Evolutionary conservation across 257 asterid species (phyloP).

Genomic region (Coffea canephora): DNA sequence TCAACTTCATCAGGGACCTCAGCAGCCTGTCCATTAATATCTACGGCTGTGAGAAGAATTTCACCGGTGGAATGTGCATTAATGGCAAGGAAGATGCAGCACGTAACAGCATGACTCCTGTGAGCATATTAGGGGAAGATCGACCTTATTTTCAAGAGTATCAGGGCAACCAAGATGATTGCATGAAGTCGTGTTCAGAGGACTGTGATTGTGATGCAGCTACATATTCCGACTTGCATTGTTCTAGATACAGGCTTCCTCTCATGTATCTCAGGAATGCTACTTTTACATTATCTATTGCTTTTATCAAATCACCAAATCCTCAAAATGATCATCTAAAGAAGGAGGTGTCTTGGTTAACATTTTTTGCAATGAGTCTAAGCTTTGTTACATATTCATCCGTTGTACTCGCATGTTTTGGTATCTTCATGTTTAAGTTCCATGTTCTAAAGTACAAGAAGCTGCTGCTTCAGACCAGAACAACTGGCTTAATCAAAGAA

Average conservation of each 20-base stretch:
- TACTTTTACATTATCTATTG: not conserved
- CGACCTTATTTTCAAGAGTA: slow-evolving; percentile 20
- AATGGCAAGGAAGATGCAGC: slow-evolving; percentile 16
- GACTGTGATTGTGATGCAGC: slow-evolving; percentile 34
- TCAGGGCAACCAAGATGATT: slow-evolving; percentile 14
- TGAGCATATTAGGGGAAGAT: slow-evolving; percentile 12
- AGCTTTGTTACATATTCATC: slow-evolving; percentile 17
- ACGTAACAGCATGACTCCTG: not conserved
- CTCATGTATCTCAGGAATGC: slow-evolving; percentile 19
- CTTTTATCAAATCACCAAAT: slow-evolving; percentile 11
- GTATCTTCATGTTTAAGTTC: slow-evolving; percentile 16
- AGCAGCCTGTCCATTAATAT: not conserved
- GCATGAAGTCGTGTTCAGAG: slow-evolving; percentile 18
- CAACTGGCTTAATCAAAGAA: slow-evolving; percentile 17
- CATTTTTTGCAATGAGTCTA: slow-evolving; percentile 18
- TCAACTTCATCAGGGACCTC: not conserved
- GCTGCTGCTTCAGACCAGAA: slow-evolving; percentile 21
- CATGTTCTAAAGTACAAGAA: slow-evolving; percentile 15
- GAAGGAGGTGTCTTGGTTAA: slow-evolving; percentile 14
- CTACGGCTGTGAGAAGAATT: slow-evolving; percentile 19
- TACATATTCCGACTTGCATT: not conserved
- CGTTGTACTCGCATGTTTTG: slow-evolving; percentile 13
- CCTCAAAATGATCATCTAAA: no score
- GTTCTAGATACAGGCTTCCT: slow-evolving; percentile 24
- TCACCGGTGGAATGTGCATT: slow-evolving; percentile 19